A percentile compares a stretch with the other conserved stretches of the same genome.
Evolutionary conservation across 768 basidiomycete genomes (phyloP).

Genomic region (Aureoboletus auriporus): DNA sequence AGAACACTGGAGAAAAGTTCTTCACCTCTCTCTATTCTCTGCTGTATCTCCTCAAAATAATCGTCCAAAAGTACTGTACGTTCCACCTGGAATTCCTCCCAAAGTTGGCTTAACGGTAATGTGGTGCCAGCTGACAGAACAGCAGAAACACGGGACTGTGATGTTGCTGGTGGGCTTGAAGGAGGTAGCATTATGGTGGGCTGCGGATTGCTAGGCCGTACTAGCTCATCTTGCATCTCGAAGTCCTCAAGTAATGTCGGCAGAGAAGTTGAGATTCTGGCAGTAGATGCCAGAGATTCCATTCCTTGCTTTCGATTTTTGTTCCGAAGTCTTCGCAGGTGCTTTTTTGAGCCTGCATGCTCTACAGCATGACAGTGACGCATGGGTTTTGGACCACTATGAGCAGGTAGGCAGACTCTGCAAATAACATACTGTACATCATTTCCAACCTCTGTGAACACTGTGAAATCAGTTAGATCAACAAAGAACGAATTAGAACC

Average conservation of each 20-base stretch:
- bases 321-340: neutral
- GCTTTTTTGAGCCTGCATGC: slow-evolving; percentile 3
- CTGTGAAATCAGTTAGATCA: neutral
- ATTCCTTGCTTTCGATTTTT: neutral
- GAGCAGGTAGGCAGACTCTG: neutral
- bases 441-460: neutral
- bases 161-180: no score
- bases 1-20: neutral
- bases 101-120: slow-evolving; percentile 1
- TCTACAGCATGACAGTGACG: neutral
- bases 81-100: slow-evolving; percentile 8
- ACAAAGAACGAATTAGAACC: neutral
- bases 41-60: slow-evolving; percentile 12
- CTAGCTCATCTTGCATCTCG: neutral
- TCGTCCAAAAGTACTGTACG: neutral
- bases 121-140: neutral
- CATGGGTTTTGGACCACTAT: neutral
- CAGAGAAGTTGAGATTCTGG: no score
- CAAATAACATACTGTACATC: neutral
- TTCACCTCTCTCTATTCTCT: neutral
- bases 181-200: no score
- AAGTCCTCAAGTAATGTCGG: neutral
- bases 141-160: no score
- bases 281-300: no score
- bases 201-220: no score